Base-by-base conservation (phyloP, 352 stramenopile species). In the Pythium sp. region DNA sequence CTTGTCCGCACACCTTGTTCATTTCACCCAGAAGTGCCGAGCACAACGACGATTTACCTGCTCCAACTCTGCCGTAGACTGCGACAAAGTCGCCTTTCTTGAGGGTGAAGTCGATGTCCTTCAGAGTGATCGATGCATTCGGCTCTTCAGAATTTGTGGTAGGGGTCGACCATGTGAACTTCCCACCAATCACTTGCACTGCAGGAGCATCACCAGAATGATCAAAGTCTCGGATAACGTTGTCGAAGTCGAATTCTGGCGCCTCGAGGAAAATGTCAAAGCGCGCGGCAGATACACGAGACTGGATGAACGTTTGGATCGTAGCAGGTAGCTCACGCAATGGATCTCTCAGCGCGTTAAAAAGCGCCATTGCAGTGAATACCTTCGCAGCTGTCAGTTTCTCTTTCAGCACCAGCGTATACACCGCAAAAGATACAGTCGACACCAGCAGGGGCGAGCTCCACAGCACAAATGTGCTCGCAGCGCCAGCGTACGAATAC, bases 11-110 rank as follows among this genome's bases (percentile, higher is more conserved):
- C 0, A 72, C 12, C 18, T 84, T 87, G 64, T 91, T 78, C 82
- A 99, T 98, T 66, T 99, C 84, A 2, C 84, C 80, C 1, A 92
- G 70, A 3, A 92, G 55, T 2, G 78, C 76, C 3, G 76, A 76
- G 41, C 73, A 84, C 1, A 92, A 55, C 7, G 81, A 84, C 14
- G 81, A 90, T 62, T 92, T 92, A 30, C 82, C 81, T 12, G 65
- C 68, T 5, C 84, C 84, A 24, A 89, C 80, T 0, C 53, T 54
- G 12, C 81, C 84, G 28, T 84, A 70, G 5, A 92, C 71, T 5
- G 90, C 72, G 0, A 83, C 81, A 3, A 92, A 64, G 49, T 90
- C 79, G 6, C 80, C 75, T n/a, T 72, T 69, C 34, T 78, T 72
- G 51, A 90, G 55, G 0, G 20, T 55, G 6, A 92, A 56, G 58